phyloP scores from a whole-genome alignment of 2,329 filamentous ascomycete species.

The Trichoderma gracile region DNA sequence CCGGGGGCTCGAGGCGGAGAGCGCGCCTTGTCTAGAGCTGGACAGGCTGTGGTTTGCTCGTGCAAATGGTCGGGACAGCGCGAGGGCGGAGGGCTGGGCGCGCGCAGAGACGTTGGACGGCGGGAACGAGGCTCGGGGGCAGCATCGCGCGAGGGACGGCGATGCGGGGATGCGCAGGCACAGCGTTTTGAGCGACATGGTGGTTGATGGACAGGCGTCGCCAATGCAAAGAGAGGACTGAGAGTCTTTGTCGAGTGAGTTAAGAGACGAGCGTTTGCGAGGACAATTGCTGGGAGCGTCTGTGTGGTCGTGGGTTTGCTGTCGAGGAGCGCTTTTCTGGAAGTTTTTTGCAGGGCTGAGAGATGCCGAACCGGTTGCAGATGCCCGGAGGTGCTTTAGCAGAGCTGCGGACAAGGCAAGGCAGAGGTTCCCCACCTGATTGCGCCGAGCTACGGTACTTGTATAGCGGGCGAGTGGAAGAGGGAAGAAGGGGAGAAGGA shows the following conservation, averaged over 20 bases:
- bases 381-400: constrained; percentile 5
- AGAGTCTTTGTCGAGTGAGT: not conserved
- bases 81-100: constrained; percentile 25
- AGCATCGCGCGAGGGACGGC: constrained; percentile 32
- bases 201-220: not conserved
- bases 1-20: not conserved
- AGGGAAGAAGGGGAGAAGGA: not conserved
- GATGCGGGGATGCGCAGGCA: constrained; percentile 37
- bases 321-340: not conserved
- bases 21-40: not conserved
- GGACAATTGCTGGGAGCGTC: not conserved
- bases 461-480: not conserved
- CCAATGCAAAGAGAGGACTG: not conserved
- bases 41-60: constrained; percentile 19
- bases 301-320: not conserved
- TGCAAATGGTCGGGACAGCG: constrained; percentile 1
- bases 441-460: not conserved
- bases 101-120: constrained; percentile 29
- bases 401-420: not conserved
- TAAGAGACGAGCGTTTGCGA: not conserved
- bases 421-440: constrained; percentile 10
- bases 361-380: not conserved
- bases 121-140: constrained; percentile 37
- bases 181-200: constrained; percentile 39
- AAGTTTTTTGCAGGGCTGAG: constrained; percentile 5